Conservation (phyloP, 306 rosid genomes). For the Chamaecrista fasciculata region DNA sequence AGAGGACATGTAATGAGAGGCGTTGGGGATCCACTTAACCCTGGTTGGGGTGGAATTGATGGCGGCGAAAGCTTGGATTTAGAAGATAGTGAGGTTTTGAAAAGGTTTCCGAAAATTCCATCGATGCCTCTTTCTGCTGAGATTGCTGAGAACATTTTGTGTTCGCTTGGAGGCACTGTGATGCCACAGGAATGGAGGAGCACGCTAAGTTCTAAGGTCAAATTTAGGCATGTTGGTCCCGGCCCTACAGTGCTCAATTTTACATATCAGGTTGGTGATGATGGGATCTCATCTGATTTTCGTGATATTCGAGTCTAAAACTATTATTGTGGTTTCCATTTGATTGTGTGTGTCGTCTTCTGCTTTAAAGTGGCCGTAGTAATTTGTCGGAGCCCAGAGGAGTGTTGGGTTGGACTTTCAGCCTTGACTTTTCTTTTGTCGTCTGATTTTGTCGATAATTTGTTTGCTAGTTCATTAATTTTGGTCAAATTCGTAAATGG, state of each 20-base stretch:
- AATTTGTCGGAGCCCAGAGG: neutral
- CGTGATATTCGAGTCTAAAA: neutral
- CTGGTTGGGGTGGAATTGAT: slow-evolving; percentile 83
- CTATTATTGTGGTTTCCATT: neutral
- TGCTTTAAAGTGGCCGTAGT: neutral
- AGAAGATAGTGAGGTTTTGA: slow-evolving; percentile 62
- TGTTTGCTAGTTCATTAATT: neutral
- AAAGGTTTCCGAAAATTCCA: slow-evolving; percentile 85
- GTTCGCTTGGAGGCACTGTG: slow-evolving; percentile 43
- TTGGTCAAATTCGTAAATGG: slow-evolving; percentile 14
- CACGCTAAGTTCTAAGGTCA: slow-evolving; percentile 28
- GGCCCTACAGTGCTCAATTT: slow-evolving; percentile 80
- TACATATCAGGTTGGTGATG: slow-evolving; percentile 69
- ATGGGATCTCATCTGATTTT: neutral
- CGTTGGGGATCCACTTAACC: slow-evolving; percentile 88
- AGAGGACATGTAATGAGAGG: slow-evolving; percentile 89
- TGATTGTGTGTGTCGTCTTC: neutral
- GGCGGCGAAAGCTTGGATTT: slow-evolving; percentile 66
- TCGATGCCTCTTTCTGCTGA: slow-evolving; percentile 77
- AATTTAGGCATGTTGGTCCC: slow-evolving; percentile 57
- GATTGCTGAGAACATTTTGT: slow-evolving; percentile 54
- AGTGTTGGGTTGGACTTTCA: slow-evolving; percentile 28
- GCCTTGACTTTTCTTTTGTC: slow-evolving; percentile 6
- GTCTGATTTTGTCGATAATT: neutral
- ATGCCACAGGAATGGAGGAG: slow-evolving; percentile 62